phyloP scores from a whole-genome alignment of 2,329 filamentous ascomycete species.

The Ophiostoma triangulosporum region DNA sequence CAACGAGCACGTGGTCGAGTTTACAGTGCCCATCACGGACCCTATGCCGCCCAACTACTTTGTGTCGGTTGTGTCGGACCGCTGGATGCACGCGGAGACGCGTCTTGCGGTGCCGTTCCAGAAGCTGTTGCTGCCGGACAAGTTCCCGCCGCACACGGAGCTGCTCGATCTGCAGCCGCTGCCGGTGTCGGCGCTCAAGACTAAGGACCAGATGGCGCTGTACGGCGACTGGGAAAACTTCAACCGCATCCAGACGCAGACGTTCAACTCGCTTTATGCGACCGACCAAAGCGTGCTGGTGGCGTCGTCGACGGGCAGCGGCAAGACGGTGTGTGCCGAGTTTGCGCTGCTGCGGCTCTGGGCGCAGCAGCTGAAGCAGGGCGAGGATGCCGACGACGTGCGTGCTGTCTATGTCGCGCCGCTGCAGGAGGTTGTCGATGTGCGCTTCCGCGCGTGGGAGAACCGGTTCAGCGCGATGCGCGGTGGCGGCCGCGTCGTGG shows the following conservation, averaged over 20 bases:
- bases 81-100: slow-evolving; percentile 98
- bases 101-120: slow-evolving; percentile 88
- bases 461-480: slow-evolving; percentile 56
- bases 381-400: slow-evolving; percentile 52
- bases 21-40: slow-evolving; percentile 91
- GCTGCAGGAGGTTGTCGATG: slow-evolving; percentile 84
- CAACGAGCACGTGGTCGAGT: slow-evolving; percentile 90
- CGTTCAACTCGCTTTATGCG: slow-evolving; percentile 84
- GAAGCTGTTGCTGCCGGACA: slow-evolving; percentile 85
- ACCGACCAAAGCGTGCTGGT: slow-evolving; percentile 90
- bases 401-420: slow-evolving; percentile 90
- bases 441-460: slow-evolving; percentile 72
- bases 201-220: slow-evolving; percentile 64
- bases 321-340: slow-evolving; percentile 94
- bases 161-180: slow-evolving; percentile 84
- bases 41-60: slow-evolving; percentile 99
- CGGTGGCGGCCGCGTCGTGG: slow-evolving; percentile 78
- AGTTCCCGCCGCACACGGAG: slow-evolving; percentile 88
- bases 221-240: slow-evolving; percentile 80
- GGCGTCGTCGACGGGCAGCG: slow-evolving; percentile 83
- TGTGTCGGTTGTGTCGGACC: slow-evolving; percentile 83
- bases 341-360: slow-evolving; percentile 85
- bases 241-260: slow-evolving; percentile 96
- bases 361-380: slow-evolving; percentile 37
- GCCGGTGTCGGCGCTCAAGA: slow-evolving; percentile 75